Conservation (phyloP, 208 protist species). For the Acanthamoeba royreba region DNA sequence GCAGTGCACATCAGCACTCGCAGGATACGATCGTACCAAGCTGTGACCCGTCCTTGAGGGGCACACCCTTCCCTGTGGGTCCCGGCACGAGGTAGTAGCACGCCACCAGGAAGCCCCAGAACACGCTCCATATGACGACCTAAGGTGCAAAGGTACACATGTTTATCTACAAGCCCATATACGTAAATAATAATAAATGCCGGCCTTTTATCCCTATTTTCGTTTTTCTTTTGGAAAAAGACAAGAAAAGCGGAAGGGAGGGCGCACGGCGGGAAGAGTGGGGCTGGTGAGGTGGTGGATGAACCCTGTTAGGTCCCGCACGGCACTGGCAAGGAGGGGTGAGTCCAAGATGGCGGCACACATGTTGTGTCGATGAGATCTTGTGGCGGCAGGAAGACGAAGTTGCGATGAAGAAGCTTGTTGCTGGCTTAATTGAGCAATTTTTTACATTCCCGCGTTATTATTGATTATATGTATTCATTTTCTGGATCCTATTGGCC, state of each 20-base stretch:
- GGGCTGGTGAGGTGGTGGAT: background rate
- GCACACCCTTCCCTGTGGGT: background rate
- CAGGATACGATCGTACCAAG: background rate
- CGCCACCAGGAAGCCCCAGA: background rate
- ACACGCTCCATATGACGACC: background rate
- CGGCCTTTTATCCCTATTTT: background rate
- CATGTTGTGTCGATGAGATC: background rate
- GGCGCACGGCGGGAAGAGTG: background rate
- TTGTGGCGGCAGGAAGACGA: background rate
- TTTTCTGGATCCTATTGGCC: no score
- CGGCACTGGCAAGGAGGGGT: background rate
- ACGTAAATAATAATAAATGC: background rate
- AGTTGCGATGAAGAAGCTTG: no score
- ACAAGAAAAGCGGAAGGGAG: background rate
- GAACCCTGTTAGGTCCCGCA: background rate
- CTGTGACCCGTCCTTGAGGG: background rate
- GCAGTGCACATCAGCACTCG: no score
- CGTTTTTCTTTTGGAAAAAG: background rate
- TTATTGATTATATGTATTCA: no score
- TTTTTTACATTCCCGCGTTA: no score
- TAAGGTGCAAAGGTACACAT: background rate
- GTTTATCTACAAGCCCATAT: background rate
- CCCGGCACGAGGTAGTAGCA: slow-evolving; percentile 16
- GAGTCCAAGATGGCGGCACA: background rate
- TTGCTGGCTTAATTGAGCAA: no score